phyloP scores from a whole-genome alignment of 179 eudicot species.

The Carnegiea gigantea region DNA sequence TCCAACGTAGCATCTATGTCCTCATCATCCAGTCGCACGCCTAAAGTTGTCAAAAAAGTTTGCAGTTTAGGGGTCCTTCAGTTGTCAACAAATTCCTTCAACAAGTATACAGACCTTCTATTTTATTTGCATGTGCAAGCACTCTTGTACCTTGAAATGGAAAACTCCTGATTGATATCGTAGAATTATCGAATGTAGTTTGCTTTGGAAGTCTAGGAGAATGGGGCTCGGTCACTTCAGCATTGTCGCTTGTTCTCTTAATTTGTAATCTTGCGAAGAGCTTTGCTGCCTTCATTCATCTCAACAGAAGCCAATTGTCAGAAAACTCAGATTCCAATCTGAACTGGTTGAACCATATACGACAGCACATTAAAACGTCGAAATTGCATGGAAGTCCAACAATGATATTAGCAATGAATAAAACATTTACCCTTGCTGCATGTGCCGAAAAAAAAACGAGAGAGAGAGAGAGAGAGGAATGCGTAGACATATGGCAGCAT shows the following conservation, averaged over 20 bases:
- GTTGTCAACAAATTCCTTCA: slow-evolving; percentile 22
- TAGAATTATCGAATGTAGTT: slow-evolving; percentile 13
- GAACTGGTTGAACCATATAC: background rate
- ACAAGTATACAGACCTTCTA: slow-evolving; percentile 10
- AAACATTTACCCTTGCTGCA: background rate
- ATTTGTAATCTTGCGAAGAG: slow-evolving; percentile 51
- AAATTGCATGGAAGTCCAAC: background rate
- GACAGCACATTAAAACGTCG: background rate
- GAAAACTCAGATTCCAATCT: background rate
- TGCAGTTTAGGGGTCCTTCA: slow-evolving; percentile 16
- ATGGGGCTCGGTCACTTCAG: slow-evolving; percentile 32
- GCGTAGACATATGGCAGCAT: background rate
- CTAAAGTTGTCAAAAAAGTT: slow-evolving; percentile 23
- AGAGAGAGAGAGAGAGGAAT: too few relatives aligned
- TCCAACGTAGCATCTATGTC: slow-evolving; percentile 29
- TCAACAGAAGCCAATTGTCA: slow-evolving; percentile 14
- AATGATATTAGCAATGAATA: background rate
- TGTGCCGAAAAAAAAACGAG: too few relatives aligned
- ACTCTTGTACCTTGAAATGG: slow-evolving; percentile 19
- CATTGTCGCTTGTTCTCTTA: slow-evolving; percentile 29
- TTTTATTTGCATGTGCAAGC: slow-evolving; percentile 17
- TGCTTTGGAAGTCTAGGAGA: slow-evolving; percentile 25
- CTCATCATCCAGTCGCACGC: slow-evolving; percentile 22
- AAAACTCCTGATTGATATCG: slow-evolving; percentile 21
- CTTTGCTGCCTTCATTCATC: slow-evolving; percentile 52